A percentile compares a stretch with the other conserved stretches of the same genome.
Conservation (phyloP, 225 moss, liverwort and hornwort genomes). For the Asterella californica region DNA sequence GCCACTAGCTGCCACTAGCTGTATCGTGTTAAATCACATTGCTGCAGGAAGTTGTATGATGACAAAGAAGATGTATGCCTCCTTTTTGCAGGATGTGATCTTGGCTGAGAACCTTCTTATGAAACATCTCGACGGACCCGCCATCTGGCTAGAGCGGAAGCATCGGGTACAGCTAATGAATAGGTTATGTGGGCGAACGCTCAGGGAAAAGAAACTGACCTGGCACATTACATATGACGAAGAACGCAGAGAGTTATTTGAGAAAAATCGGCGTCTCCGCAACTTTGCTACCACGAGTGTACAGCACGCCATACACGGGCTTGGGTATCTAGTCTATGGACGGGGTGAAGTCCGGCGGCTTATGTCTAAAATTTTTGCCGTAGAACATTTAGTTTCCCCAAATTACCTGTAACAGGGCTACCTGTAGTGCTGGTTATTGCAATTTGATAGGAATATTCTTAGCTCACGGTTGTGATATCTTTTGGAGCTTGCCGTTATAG, state of each 20-base stretch:
- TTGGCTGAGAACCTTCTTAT: slow-evolving; percentile 92
- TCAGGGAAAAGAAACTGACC: slow-evolving; percentile 67
- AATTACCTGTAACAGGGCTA: slow-evolving; percentile 29
- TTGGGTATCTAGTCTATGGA: slow-evolving; percentile 78
- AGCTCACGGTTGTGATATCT: too few species aligned
- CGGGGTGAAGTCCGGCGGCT: slow-evolving; percentile 82
- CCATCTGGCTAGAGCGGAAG: slow-evolving; percentile 65
- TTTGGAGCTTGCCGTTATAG: too few species aligned
- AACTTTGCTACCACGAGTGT: slow-evolving; percentile 78
- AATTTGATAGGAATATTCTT: too few species aligned
- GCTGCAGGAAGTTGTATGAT: neutral
- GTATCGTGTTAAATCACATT: too few species aligned
- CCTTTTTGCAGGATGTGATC: slow-evolving; percentile 67
- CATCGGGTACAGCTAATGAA: slow-evolving; percentile 79
- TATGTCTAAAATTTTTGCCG: slow-evolving; percentile 65
- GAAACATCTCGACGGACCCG: slow-evolving; percentile 94
- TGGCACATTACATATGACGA: slow-evolving; percentile 60
- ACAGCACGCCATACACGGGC: slow-evolving; percentile 79
- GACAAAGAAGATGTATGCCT: too few species aligned
- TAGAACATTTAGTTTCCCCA: slow-evolving; percentile 32
- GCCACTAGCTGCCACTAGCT: neutral
- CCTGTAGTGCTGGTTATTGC: neutral
- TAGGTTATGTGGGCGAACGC: slow-evolving; percentile 73
- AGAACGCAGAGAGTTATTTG: slow-evolving; percentile 62
- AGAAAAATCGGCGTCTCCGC: slow-evolving; percentile 70